Base-by-base conservation (phyloP, 331 rosid species). In the Rosa hybrid region DNA sequence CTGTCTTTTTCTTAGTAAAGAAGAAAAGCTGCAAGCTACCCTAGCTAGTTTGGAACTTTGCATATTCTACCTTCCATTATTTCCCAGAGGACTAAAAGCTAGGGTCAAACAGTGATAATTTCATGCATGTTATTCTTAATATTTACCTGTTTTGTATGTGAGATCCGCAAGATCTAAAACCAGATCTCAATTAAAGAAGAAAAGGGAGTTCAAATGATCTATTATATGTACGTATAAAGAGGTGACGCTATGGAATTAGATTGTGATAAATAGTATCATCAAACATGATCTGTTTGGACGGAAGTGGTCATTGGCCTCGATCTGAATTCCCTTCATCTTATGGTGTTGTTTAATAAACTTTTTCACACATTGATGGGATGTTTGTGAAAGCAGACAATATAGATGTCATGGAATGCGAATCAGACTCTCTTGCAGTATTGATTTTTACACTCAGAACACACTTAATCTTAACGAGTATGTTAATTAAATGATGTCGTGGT, bases 1-100 rank as follows among this genome's bases (percentile, higher is more conserved):
- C 6, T 18, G 72, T 68, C 72, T 68, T 68, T 68, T 68, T 41
- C 72, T 68, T 68, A 18, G 72, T 68, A 41, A 68, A 68, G 72
- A 39, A 68, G 72, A 68, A 67, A 68, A 68, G 72, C 45, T 30
- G 11, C 65, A 59, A 59, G 65, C 65, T 21, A 21, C 12, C 27
- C 72, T 68, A 1, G 72, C 72, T 41, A 68, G 27, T 41, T 68
- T 68, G 25, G 50, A 41, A 8, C 50, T 68, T 9, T 8, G 14
- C 8, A 68, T 68, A 39, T 18, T 18, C 13, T 18, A 68, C 72
- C 72, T 18, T 18, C 72, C 72, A 39, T 41, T 68, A 39, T 39
- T 68, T 39, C 17, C 50, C 27, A 8, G 0, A 7, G 72, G 46
- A 9, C 25, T 20, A 68, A 41, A 68, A 18, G 72, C 45, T 65